Evolutionary conservation across 2,329 filamentous ascomycete species (phyloP).

Genomic region (Clarireedia hainanense): DNA sequence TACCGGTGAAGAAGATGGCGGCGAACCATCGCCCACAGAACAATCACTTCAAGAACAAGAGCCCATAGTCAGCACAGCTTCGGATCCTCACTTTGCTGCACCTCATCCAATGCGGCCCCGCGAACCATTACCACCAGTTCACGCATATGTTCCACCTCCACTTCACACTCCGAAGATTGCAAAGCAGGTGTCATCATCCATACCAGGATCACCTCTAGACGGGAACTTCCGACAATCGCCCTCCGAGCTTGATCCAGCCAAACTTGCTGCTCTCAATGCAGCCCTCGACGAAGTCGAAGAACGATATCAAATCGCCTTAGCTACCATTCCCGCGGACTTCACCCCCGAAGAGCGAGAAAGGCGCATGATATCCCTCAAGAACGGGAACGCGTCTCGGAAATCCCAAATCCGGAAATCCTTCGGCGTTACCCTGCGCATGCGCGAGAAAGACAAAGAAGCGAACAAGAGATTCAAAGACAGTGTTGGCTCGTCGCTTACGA

Average conservation of each 20-base stretch:
- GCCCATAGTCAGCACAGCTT: too few relatives aligned
- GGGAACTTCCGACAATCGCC: slow-evolving; percentile 15
- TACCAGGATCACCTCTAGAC: neutral
- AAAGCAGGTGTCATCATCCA: slow-evolving; percentile 1
- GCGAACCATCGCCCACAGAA: neutral
- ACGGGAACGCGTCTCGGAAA: slow-evolving; percentile 23
- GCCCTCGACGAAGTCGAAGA: slow-evolving; percentile 17
- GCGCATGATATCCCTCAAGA: slow-evolving; percentile 18
- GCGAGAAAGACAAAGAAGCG: slow-evolving; percentile 22
- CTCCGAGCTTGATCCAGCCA: slow-evolving; percentile 18
- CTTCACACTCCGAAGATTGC: slow-evolving; percentile 9
- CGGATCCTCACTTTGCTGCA: neutral
- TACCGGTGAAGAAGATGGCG: neutral
- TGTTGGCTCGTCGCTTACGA: neutral
- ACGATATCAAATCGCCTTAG: slow-evolving; percentile 10
- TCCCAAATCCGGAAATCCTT: slow-evolving; percentile 22
- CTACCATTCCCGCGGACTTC: slow-evolving; percentile 7
- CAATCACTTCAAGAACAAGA: neutral
- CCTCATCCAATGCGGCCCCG: neutral
- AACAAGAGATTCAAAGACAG: neutral
- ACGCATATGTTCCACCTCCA: slow-evolving; percentile 5
- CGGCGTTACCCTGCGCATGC: slow-evolving; percentile 24
- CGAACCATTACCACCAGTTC: neutral
- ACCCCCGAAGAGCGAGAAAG: slow-evolving; percentile 7
- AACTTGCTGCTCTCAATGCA: slow-evolving; percentile 14